phyloP scores from a whole-genome alignment of 768 basidiomycete genomes.

The Podaxis pistillaris region DNA sequence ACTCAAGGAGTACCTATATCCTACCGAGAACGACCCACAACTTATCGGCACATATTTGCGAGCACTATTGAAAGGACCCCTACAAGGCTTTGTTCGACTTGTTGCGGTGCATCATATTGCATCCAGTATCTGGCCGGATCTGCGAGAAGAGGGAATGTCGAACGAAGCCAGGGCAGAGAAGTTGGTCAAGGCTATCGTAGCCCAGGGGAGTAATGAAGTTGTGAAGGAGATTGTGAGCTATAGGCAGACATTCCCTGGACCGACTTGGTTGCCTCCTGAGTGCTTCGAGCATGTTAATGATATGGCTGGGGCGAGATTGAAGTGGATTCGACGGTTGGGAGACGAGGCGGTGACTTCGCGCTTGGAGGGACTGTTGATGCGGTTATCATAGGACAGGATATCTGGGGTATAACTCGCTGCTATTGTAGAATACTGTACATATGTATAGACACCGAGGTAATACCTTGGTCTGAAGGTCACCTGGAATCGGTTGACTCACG shows the following conservation, averaged over 20 bases:
- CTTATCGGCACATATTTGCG: slow-evolving; percentile 64
- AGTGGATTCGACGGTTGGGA: slow-evolving; percentile 18
- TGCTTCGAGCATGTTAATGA: slow-evolving; percentile 42
- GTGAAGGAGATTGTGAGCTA: slow-evolving; percentile 60
- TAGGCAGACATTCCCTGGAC: slow-evolving; percentile 40
- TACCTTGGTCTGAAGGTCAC: neutral
- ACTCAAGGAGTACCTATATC: slow-evolving; percentile 66
- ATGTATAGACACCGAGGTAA: neutral
- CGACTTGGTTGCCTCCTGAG: slow-evolving; percentile 42
- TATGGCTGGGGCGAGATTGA: slow-evolving; percentile 22
- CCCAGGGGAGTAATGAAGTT: slow-evolving; percentile 44
- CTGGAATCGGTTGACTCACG: neutral
- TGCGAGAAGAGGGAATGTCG: slow-evolving; percentile 27
- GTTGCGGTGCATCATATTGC: slow-evolving; percentile 82
- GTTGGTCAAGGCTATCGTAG: slow-evolving; percentile 50
- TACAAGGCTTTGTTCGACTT: slow-evolving; percentile 59
- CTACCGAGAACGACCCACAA: slow-evolving; percentile 60
- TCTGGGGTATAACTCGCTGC: neutral
- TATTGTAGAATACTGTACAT: neutral
- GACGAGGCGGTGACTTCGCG: slow-evolving; percentile 1
- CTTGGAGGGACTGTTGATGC: neutral
- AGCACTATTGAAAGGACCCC: slow-evolving; percentile 43
- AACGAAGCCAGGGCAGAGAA: slow-evolving; percentile 38
- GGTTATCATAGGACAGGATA: neutral
- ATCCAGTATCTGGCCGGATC: slow-evolving; percentile 69